Base-by-base conservation (phyloP, 2,329 filamentous ascomycete species). In the Xylaria sp. region DNA sequence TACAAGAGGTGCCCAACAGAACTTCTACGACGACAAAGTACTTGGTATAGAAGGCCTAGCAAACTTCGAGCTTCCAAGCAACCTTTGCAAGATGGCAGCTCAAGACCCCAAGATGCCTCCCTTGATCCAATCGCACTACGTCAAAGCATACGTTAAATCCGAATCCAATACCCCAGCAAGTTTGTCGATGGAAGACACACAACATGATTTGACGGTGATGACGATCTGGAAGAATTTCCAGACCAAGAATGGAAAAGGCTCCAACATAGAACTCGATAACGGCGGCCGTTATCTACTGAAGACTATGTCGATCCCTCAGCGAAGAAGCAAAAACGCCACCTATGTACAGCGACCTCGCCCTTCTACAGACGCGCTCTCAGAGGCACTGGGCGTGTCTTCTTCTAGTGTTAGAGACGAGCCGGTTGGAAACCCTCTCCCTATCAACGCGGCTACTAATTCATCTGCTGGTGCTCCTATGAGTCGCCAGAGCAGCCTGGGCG, bases 41-140 rank as follows among this genome's bases (percentile, higher is more conserved):
- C 80, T 88, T 13, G 89, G 88, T 15, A 82, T 90, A 33, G 88
- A 90, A 75, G 87, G 85, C 26, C 82, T 90, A 53, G 82, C 84
- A 67, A 89, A 87, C 72, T 86, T 89, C 70, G 86, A 88, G 74
- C 81, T 88, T 33, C 86, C 87, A 0, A 82, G 83, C 56, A 90
- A 88, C 74, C 81, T 90, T 51, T 86, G 88, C 70, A 83, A 87
- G 67, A 81, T 89, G 71, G 81, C 85, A 53, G 81, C 82, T 3
- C 83, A 85, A 38, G 87, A 89, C 74, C 86, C 87, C 59, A 88
- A 87, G 79, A 84, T 89, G 77, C 87, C 87, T 10, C 85, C 87
- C 0, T 81, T 85, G 9, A 84, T 87, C 48, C 86, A 87, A 48
- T 84, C 84, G 62, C 87, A 87, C 62, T 89, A 89, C 71, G 85